Evolutionary conservation across 2,329 filamentous ascomycete species (phyloP).

Genomic region (Cladophialophora yegresii): DNA sequence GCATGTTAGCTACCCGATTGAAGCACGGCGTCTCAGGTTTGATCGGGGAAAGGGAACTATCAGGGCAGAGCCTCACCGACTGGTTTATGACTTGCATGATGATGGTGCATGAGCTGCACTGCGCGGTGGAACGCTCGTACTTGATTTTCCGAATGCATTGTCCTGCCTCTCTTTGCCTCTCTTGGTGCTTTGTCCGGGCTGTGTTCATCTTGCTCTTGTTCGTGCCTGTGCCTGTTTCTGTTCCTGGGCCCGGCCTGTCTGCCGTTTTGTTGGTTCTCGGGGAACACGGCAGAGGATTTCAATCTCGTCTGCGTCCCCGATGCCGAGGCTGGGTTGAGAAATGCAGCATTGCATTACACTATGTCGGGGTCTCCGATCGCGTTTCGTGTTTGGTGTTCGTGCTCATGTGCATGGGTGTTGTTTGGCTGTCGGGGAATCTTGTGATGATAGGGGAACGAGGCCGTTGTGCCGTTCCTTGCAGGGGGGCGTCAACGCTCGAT

Average conservation of each 20-base stretch:
- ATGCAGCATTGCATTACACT: neutral
- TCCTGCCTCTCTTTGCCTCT: neutral
- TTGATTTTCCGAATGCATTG: neutral
- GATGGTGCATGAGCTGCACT: no score
- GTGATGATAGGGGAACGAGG: no score
- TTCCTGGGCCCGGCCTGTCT: no score
- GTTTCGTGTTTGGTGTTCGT: neutral
- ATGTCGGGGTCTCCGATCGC: neutral
- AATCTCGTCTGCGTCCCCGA: conserved; percentile 1
- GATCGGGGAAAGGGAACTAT: no score
- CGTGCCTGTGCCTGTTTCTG: neutral
- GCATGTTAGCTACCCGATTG: no score
- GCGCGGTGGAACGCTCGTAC: neutral
- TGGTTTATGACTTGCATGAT: neutral
- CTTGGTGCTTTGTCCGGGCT: neutral
- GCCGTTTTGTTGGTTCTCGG: neutral
- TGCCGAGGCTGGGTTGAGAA: neutral
- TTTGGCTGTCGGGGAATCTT: no score
- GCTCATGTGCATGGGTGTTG: neutral
- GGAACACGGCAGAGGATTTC: neutral
- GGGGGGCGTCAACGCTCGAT: neutral
- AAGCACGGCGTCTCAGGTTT: no score
- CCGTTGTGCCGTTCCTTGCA: neutral
- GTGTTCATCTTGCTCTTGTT: neutral
- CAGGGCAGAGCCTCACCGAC: no score